A percentile compares a stretch with the other conserved stretches of the same genome.
Conservation (phyloP, 805 yeast species). For the Candida arabinofermentans region DNA sequence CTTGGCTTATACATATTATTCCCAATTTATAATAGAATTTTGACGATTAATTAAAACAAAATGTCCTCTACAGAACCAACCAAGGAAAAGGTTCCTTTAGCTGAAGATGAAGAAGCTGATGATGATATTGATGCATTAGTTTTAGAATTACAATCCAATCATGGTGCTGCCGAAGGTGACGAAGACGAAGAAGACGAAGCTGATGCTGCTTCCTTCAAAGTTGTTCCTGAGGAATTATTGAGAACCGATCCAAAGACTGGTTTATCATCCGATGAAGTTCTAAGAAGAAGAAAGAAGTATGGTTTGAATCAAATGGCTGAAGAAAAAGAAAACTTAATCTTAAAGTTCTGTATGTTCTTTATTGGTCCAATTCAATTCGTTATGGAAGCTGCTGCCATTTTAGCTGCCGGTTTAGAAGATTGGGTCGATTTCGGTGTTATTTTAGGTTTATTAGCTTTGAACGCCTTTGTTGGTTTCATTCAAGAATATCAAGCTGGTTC, state of each 20-base stretch:
- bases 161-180: constrained; percentile 41
- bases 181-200: constrained; percentile 48
- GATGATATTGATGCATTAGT: constrained; percentile 71
- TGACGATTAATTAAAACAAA: constrained; percentile 1
- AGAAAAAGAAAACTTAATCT: constrained; percentile 73
- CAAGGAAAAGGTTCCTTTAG: constrained; percentile 5
- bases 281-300: constrained; percentile 81
- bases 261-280: constrained; percentile 72
- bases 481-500: constrained; percentile 99
- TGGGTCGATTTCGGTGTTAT: constrained; percentile 99
- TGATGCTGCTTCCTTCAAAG: constrained; percentile 60
- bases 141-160: constrained; percentile 72
- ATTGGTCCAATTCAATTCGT: constrained; percentile 96
- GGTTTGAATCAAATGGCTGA: constrained; percentile 91
- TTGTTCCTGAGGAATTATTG: constrained; percentile 81
- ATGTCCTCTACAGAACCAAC: constrained; percentile 20
- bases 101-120: constrained; percentile 47
- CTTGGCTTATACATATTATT: background rate
- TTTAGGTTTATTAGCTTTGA: constrained; percentile 77
- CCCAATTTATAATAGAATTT: background rate
- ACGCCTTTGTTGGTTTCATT: constrained; percentile 92
- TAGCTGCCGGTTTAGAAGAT: constrained; percentile 95
- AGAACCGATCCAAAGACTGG: constrained; percentile 80
- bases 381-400: constrained; percentile 94
- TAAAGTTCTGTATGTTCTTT: constrained; percentile 82